phyloP scores from a whole-genome alignment of 257 asterid species.

The Anisodus tanguticus region DNA sequence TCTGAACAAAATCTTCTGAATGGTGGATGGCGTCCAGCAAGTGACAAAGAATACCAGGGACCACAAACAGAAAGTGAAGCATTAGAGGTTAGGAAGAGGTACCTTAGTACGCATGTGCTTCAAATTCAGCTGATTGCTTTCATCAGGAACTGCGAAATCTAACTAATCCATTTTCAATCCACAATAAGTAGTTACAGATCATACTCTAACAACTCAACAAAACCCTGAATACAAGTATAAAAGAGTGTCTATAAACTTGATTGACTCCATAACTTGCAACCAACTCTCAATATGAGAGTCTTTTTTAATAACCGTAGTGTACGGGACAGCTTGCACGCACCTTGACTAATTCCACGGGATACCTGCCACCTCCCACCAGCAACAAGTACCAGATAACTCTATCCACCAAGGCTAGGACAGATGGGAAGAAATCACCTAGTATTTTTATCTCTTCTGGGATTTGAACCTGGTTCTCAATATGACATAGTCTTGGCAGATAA shows the following conservation, averaged over 20 bases:
- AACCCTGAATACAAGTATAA: neutral
- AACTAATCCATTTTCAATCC: slow-evolving; percentile 13
- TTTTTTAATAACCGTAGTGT: too few relatives aligned
- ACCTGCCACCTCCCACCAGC: too few relatives aligned
- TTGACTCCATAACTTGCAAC: neutral
- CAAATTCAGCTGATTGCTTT: slow-evolving; percentile 14
- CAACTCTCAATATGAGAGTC: slow-evolving; percentile 17
- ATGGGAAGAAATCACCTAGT: too few relatives aligned
- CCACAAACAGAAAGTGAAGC: slow-evolving; percentile 23
- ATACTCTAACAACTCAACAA: slow-evolving; percentile 1
- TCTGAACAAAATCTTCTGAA: slow-evolving; percentile 8
- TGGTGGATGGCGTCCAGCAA: neutral
- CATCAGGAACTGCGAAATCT: slow-evolving; percentile 24
- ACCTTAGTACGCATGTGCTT: slow-evolving; percentile 25
- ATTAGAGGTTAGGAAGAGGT: slow-evolving; percentile 17
- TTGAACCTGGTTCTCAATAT: neutral
- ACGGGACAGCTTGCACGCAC: too few relatives aligned
- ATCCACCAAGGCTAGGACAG: too few relatives aligned
- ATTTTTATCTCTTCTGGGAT: too few relatives aligned
- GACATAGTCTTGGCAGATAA: slow-evolving; percentile 21
- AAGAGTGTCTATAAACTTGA: slow-evolving; percentile 15
- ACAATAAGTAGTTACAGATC: neutral
- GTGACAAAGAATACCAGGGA: neutral
- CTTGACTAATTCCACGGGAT: too few relatives aligned
- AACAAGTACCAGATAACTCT: too few relatives aligned